Percentiles rank a stretch among this genome's conserved stretches.
Evolutionary conservation across 2,329 filamentous ascomycete species (phyloP).

Genomic region (Scytalidium sp.): DNA sequence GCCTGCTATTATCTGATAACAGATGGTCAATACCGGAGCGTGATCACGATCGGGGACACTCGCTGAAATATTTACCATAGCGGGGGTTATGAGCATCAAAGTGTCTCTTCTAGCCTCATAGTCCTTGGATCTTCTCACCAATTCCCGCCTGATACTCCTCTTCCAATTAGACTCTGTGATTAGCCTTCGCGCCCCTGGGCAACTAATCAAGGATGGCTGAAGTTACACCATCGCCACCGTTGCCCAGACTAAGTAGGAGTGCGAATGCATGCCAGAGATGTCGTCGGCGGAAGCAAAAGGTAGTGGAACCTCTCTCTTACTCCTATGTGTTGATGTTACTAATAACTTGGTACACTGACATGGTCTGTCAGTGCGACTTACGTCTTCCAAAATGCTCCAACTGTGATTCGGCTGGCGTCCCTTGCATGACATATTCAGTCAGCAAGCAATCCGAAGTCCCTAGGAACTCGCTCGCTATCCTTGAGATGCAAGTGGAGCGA

Average conservation of each 20-base stretch:
- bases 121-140: too few species aligned
- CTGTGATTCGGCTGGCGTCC: conserved; percentile 14
- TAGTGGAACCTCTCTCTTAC: neutral
- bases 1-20: too few species aligned
- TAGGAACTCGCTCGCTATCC: conserved; percentile 20
- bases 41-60: too few species aligned
- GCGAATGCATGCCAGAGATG: neutral
- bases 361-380: conserved; percentile 18
- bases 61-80: too few species aligned
- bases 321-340: too few species aligned
- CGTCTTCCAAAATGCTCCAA: conserved; percentile 21
- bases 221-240: neutral
- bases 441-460: conserved; percentile 23
- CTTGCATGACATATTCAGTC: conserved; percentile 21
- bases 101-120: too few species aligned
- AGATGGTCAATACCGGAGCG: too few species aligned
- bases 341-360: neutral
- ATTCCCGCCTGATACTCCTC: too few species aligned
- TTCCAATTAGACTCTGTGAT: too few species aligned
- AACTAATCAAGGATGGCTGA: neutral
- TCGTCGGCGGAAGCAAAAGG: conserved; percentile 13
- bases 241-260: neutral
- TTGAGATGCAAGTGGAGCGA: conserved; percentile 17
- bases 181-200: neutral
- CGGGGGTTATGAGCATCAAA: too few species aligned